Percentiles rank a stretch among this genome's conserved stretches.
Conservation (phyloP, 2,329 filamentous ascomycete genomes). For the Pyricularia pennisetigena region DNA sequence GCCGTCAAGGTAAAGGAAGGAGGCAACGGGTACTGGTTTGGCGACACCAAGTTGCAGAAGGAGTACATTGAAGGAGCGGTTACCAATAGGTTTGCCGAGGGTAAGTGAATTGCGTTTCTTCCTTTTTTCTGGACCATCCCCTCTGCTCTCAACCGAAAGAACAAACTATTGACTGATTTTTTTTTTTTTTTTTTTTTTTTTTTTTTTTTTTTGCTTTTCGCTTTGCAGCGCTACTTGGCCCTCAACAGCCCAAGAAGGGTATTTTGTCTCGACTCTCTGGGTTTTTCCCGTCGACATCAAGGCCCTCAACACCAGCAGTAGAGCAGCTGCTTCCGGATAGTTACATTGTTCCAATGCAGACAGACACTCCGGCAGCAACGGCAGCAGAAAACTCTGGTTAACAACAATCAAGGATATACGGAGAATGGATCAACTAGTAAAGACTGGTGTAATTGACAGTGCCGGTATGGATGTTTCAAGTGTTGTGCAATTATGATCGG, state of each 20-base stretch:
- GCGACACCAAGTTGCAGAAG: slow-evolving; percentile 27
- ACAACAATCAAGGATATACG: neutral
- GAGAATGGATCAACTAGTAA: neutral
- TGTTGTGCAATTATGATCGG: neutral
- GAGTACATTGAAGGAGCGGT: slow-evolving; percentile 14
- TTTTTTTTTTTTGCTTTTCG: neutral
- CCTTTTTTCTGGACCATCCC: neutral
- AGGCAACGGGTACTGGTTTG: slow-evolving; percentile 24
- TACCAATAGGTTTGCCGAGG: slow-evolving; percentile 11
- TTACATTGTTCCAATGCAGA: neutral
- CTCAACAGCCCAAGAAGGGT: neutral
- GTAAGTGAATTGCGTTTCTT: slow-evolving; percentile 10
- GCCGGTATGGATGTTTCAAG: neutral
- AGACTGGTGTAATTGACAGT: too few species aligned
- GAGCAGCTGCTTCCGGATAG: neutral
- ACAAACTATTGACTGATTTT: neutral
- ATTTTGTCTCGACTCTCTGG: neutral
- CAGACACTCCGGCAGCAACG: too few species aligned
- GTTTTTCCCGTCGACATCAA: neutral
- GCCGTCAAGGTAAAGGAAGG: slow-evolving; percentile 14
- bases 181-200: neutral
- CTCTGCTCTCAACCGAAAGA: neutral
- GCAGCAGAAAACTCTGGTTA: neutral
- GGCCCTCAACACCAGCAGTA: neutral
- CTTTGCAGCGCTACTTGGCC: neutral